Conservation (phyloP, 495 filamentous ascomycete species). For the Podospora bellae-mahoneyi region DNA sequence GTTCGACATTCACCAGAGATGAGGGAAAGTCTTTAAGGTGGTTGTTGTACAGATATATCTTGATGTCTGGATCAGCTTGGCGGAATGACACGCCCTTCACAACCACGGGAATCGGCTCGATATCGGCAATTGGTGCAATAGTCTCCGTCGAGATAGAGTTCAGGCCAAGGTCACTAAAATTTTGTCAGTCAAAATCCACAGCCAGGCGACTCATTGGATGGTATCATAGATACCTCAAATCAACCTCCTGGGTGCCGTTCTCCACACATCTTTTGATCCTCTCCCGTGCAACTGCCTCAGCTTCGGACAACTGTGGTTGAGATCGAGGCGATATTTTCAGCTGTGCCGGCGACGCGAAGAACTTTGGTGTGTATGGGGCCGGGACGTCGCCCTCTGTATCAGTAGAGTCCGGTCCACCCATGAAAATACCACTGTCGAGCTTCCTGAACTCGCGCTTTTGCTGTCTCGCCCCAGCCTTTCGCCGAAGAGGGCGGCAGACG, state of each 20-base stretch:
- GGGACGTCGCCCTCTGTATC: slow-evolving; percentile 34
- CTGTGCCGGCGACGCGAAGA: background rate
- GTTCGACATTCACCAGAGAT: slow-evolving; percentile 52
- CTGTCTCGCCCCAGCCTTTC: slow-evolving; percentile 35
- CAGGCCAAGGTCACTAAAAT: slow-evolving; percentile 35
- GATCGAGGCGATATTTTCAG: slow-evolving; percentile 7
- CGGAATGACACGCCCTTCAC: slow-evolving; percentile 39
- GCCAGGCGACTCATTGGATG: slow-evolving; percentile 17
- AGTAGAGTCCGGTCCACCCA: slow-evolving; percentile 60
- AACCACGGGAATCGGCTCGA: slow-evolving; percentile 51
- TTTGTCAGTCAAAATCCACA: slow-evolving; percentile 15
- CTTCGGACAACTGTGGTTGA: slow-evolving; percentile 16
- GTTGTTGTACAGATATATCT: slow-evolving; percentile 64
- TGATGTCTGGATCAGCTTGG: slow-evolving; percentile 50
- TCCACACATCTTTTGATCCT: slow-evolving; percentile 58
- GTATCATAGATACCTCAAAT: slow-evolving; percentile 53
- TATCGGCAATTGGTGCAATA: slow-evolving; percentile 56
- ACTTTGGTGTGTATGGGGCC: background rate
- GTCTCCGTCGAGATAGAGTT: slow-evolving; percentile 42
- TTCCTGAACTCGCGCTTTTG: slow-evolving; percentile 58
- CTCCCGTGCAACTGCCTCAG: slow-evolving; percentile 33
- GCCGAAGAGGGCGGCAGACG: slow-evolving; percentile 11
- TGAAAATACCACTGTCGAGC: slow-evolving; percentile 79
- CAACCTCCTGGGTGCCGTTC: slow-evolving; percentile 56
- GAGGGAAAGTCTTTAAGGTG: slow-evolving; percentile 49